A percentile compares a stretch with the other conserved stretches of the same genome.
Evolutionary conservation across 331 rosid species (phyloP).

Genomic region (Erythrophleum ivorense): DNA sequence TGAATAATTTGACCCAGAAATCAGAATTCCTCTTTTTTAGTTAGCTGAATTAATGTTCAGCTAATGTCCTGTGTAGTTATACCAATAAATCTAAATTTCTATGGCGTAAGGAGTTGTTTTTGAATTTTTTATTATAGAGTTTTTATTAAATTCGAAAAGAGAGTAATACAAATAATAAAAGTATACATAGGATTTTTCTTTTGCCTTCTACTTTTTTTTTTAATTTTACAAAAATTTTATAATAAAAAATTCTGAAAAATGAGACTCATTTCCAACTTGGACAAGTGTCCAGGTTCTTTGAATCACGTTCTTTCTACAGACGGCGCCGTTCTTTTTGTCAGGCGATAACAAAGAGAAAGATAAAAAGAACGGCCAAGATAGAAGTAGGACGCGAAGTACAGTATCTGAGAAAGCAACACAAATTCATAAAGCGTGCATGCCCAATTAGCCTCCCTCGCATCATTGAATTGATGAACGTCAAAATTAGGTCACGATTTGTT

Average conservation of each 20-base stretch:
- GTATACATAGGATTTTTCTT: too few relatives aligned
- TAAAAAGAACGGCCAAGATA: neutral
- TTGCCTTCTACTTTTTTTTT: too few relatives aligned
- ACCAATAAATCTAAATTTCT: too few relatives aligned
- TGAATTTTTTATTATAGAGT: too few relatives aligned
- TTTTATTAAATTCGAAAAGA: too few relatives aligned
- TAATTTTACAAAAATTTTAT: too few relatives aligned
- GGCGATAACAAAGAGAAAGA: neutral
- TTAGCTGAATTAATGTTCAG: neutral
- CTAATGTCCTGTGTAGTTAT: neutral
- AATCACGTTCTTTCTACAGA: neutral
- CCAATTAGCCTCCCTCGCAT: neutral
- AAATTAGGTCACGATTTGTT: neutral
- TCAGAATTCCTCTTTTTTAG: neutral
- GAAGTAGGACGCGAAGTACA: neutral
- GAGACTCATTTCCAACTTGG: too few relatives aligned
- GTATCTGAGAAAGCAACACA: neutral
- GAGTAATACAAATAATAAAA: too few relatives aligned
- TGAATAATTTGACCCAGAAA: neutral
- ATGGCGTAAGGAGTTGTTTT: too few relatives aligned
- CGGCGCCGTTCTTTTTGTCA: neutral
- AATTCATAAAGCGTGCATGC: too few relatives aligned
- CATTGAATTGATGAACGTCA: neutral
- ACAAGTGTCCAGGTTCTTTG: conserved; percentile 15
- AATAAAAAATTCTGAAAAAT: too few relatives aligned